A percentile compares a stretch with the other conserved stretches of the same genome.
These are phyloP conservation scores for Phyllosticta citriasiana DNA, from an alignment of 2,329 filamentous ascomycete genomes.

Conservation along the genomic window DNA sequence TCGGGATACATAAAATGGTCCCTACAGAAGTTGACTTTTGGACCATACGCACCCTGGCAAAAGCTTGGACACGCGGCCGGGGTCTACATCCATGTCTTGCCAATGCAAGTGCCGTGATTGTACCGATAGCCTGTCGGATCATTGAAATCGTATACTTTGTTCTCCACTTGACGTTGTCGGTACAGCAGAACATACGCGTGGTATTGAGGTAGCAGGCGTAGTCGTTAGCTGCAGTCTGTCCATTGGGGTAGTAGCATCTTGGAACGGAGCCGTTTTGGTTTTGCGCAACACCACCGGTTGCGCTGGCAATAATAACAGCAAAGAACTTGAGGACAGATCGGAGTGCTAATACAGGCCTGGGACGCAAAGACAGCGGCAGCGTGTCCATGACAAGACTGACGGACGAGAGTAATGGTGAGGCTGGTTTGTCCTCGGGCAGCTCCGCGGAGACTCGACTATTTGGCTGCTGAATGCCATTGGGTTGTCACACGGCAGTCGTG, in stretches of 20 bases:
- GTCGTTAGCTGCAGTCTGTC: constrained; percentile 3
- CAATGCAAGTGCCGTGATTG: constrained; percentile 7
- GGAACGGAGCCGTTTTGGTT: not conserved
- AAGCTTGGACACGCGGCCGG: constrained; percentile 4
- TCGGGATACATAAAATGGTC: not conserved
- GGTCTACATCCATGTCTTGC: constrained; percentile 8
- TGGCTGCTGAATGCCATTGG: not conserved
- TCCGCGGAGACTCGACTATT: not conserved
- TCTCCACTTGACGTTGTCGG: constrained; percentile 2
- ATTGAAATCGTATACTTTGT: constrained; percentile 4
- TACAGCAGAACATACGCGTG: constrained; percentile 3
- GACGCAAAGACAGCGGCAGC: not conserved
- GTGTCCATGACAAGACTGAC: not conserved
- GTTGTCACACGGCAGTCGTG: not conserved
- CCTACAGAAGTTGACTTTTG: not conserved
- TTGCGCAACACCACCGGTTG: not conserved
- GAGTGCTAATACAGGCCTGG: not conserved
- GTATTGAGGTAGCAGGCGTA: constrained; percentile 7
- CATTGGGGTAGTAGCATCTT: constrained; percentile 6
- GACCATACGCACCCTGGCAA: not conserved
- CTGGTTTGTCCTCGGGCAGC: not conserved
- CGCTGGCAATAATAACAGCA: not conserved
- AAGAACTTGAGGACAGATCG: not conserved
- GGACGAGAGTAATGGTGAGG: not conserved
- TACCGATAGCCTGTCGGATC: not conserved